Evolutionary conservation across 2,329 filamentous ascomycete species (phyloP).

Genomic region (Aspergillus melleus): DNA sequence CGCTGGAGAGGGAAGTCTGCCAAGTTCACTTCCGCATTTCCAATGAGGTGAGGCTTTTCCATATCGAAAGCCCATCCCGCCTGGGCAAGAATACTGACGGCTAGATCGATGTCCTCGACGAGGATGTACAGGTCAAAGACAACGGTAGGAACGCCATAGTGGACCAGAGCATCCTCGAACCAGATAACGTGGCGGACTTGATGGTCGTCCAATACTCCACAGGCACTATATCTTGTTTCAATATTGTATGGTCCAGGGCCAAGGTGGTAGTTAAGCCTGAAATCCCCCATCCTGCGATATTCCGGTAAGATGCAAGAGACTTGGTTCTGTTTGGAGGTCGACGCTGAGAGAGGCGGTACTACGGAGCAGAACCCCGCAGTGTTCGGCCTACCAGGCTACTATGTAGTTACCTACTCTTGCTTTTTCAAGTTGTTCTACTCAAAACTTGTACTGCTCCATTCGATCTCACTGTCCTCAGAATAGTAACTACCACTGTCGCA

Average conservation of each 20-base stretch:
- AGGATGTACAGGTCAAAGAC: conserved; percentile 18
- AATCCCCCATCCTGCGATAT: neutral
- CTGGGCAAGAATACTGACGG: conserved; percentile 12
- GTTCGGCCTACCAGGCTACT: no score
- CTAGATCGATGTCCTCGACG: conserved; percentile 8
- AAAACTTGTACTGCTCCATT: no score
- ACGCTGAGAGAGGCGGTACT: no score
- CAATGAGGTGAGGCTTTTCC: conserved; percentile 3
- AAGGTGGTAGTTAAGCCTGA: neutral
- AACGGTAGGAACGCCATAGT: conserved; percentile 16
- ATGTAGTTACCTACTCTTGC: no score
- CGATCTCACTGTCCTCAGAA: no score
- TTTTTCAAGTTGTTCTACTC: no score
- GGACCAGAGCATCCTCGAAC: conserved; percentile 14
- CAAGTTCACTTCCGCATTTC: conserved; percentile 10
- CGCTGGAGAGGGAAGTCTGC: conserved; percentile 5
- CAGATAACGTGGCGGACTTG: conserved; percentile 5
- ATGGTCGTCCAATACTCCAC: neutral
- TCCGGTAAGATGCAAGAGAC: neutral
- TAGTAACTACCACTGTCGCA: no score
- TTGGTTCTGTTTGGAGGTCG: neutral
- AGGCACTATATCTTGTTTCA: conserved; percentile 1
- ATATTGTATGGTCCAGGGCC: neutral
- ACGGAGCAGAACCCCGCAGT: no score
- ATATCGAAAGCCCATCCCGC: conserved; percentile 13